Evolutionary conservation across 2,329 filamentous ascomycete genomes (phyloP).

Genomic region (Botrytis hyacinthi): DNA sequence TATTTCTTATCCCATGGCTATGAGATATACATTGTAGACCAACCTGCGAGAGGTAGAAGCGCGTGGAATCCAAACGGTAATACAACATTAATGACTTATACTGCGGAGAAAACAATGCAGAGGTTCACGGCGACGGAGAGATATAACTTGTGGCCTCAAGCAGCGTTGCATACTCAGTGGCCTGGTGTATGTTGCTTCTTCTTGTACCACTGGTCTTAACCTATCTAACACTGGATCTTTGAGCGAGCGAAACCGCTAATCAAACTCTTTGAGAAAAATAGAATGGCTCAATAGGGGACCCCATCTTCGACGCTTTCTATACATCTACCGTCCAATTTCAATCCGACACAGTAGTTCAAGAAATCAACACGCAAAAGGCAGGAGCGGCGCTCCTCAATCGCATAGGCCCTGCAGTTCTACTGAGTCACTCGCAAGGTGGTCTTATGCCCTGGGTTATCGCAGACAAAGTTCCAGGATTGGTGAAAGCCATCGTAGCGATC

Average conservation of each 20-base stretch:
- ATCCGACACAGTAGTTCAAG: constrained; percentile 39
- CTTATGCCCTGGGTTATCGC: constrained; percentile 44
- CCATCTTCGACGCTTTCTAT: constrained; percentile 39
- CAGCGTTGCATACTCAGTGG: constrained; percentile 43
- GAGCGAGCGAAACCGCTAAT: background rate
- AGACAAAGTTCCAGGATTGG: constrained; percentile 44
- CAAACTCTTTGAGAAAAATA: constrained; percentile 3
- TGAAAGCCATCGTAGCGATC: constrained; percentile 45
- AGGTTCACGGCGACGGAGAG: constrained; percentile 34
- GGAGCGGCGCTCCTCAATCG: constrained; percentile 40
- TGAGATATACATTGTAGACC: constrained; percentile 44
- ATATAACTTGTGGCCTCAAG: constrained; percentile 38
- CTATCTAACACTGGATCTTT: background rate
- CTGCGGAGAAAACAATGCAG: constrained; percentile 31
- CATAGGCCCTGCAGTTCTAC: constrained; percentile 30
- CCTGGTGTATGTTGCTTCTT: constrained; percentile 35
- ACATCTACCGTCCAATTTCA: constrained; percentile 43
- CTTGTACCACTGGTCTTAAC: background rate
- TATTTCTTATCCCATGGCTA: constrained; percentile 48
- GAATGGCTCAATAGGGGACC: constrained; percentile 30
- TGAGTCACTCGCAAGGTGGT: constrained; percentile 47
- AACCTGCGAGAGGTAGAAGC: constrained; percentile 23
- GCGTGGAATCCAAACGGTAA: constrained; percentile 25
- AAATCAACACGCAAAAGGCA: constrained; percentile 42
- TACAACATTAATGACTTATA: constrained; percentile 19